Evolutionary conservation across 2,329 filamentous ascomycete genomes (phyloP).

Genomic region (Fonsecaea multimorphosa): DNA sequence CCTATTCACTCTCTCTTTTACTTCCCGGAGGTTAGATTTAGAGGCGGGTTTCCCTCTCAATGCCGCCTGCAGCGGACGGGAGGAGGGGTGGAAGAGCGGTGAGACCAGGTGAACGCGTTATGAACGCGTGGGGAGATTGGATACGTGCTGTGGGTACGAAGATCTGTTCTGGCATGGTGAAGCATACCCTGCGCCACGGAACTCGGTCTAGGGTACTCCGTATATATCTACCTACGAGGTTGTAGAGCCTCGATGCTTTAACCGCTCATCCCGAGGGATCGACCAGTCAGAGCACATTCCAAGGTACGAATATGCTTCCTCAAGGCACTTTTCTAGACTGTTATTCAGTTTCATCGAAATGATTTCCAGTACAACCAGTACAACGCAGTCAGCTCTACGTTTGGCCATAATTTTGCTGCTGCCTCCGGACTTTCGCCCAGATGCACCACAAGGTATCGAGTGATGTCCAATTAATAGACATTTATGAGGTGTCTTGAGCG

Average conservation of each 20-base stretch:
- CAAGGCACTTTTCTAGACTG: neutral
- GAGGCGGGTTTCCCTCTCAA: neutral
- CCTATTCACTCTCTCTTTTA: neutral
- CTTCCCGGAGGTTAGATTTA: neutral
- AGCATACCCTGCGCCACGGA: neutral
- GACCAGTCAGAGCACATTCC: no score
- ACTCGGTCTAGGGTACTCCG: no score
- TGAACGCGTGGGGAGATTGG: slow-evolving; percentile 4
- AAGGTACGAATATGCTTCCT: neutral
- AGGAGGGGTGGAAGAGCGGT: neutral
- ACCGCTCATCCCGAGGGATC: no score
- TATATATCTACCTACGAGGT: no score
- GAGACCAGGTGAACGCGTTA: neutral
- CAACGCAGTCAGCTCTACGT: no score
- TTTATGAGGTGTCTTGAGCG: no score
- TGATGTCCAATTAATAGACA: no score
- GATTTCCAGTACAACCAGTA: no score
- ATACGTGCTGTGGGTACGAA: neutral
- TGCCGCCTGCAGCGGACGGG: neutral
- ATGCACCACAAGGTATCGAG: no score
- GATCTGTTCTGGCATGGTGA: neutral
- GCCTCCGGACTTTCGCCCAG: no score
- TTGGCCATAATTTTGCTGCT: no score
- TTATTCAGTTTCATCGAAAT: neutral
- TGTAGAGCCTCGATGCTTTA: neutral